Evolutionary conservation across 495 filamentous ascomycete species (phyloP), one percentile per base, ranked within the genome.

Genomic region (Penicillium antarcticum): DNA sequence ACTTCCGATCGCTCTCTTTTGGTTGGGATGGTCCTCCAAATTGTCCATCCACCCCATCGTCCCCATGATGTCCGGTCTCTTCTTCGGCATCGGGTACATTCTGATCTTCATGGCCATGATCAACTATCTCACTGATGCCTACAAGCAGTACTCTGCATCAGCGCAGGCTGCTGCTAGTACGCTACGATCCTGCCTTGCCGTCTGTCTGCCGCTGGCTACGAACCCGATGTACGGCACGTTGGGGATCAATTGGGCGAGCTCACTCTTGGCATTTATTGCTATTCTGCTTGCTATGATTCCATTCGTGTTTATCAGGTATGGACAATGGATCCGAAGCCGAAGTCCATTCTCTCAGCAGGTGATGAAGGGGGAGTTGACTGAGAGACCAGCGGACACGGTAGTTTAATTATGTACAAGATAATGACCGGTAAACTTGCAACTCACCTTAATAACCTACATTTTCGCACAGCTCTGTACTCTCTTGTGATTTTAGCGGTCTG

Each of bases 111-210:
- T 81, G 39, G 75, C 79, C 0, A 26, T 53, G 14, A 38, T 89
- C 17, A 91, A 90, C 65, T 91, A 90, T 57, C 63, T 90, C 21
- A 81, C 81, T 9, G 87, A 89, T 61, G 83, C 84, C 0, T 89
- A 89, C 63, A 78, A 83, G 48, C 74, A 84, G 38, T 87, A 81
- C 57, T 82, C 86, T 0, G 87, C 87, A 1, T 78, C 70, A 13
- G 87, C 84, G 1, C 77, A 84, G 64, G 86, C 87, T 0, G 86
- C 83, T 4, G 72, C 80, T 4, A 79, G 73, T 10, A 75, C 70
- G 35, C 74, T 70, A 23, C 74, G 87, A 1, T 76, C 68, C 5
- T 59, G 84, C 3, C 75, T 86, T 41, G 87, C 83, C 1, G 83
- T 84, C 0, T 66, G 70, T 11, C 48, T 74, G 8, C 72, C 73